Evolutionary conservation across 2,329 filamentous ascomycete genomes (phyloP), one percentile per base, ranked within the genome.

Genomic region (Fusarium nygamai): DNA sequence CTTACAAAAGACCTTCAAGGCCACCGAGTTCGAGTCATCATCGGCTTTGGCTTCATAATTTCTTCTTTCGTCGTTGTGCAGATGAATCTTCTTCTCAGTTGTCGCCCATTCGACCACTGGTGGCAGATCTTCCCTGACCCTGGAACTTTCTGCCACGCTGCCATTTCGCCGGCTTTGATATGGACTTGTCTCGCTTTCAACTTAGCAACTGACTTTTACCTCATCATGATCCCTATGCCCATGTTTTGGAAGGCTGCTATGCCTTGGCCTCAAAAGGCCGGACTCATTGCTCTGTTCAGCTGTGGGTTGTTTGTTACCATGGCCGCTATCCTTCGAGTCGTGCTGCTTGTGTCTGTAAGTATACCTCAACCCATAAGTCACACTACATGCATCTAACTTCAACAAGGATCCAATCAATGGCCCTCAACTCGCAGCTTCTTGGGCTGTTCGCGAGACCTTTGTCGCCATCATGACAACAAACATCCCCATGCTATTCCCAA

Each of bases 101-200:
- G 89, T 71, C 83, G 83, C 31, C 88, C 88, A 0, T 85, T 91
- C 61, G 72, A 81, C 33, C 84, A 84, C 44, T 88, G 88, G 75
- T 91, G 89, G 88, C 88, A 91, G 78, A 89, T 91, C 56, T 81
- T 86, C 60, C 89, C 89, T 0, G 79, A 91, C 36, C 89, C 89
- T 1, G 88, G 89, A 17, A 85, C 61, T 53, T 71, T 85, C 51
- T 88, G 87, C 67, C 85, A 88, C 48, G 83, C 86, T 13, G 87
- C 86, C 14, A 84, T 89, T 17, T 87, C 88, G 1, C 83, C 83
- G 22, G 84, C 85, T 56, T 83, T 88, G 54, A 82, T 89, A 43
- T 88, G 86, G 78, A 84, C 87, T n/a, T 87, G 84, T 4, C 85
- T 88, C 38, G 80, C 84, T 8, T 81, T 87, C 68, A 91, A 90